These are phyloP conservation scores for Syncephalastrum monosporum DNA, from an alignment of 371 early-diverging fungal species.

Conservation along the genomic window DNA sequence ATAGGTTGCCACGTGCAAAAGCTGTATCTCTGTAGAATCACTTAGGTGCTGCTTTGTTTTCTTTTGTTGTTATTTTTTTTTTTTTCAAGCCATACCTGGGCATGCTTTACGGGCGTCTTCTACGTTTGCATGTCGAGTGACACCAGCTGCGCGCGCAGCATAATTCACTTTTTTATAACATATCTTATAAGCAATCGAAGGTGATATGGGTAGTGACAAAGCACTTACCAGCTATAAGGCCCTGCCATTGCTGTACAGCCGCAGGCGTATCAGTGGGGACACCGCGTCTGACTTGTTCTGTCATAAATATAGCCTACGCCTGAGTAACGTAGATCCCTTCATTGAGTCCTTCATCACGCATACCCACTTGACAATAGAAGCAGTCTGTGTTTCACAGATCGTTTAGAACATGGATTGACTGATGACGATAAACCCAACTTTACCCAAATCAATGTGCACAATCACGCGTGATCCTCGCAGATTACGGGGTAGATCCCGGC, in stretches of 20 bases:
- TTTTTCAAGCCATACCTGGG: slow-evolving; percentile 43
- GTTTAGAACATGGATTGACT: background rate
- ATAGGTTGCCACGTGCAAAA: slow-evolving; percentile 89
- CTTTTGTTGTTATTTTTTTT: no score
- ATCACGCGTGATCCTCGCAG: slow-evolving; percentile 58
- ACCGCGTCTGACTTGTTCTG: slow-evolving; percentile 76
- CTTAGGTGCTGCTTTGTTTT: background rate
- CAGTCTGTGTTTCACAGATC: slow-evolving; percentile 50
- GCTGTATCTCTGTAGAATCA: slow-evolving; percentile 50
- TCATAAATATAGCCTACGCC: background rate
- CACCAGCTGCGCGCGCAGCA: slow-evolving; percentile 53
- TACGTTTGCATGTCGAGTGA: slow-evolving; percentile 45
- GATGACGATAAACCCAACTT: background rate
- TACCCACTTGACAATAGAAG: slow-evolving; percentile 80
- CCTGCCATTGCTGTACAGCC: slow-evolving; percentile 91
- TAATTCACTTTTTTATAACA: slow-evolving; percentile 48
- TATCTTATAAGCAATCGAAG: background rate
- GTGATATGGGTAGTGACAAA: background rate
- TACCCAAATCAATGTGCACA: slow-evolving; percentile 63
- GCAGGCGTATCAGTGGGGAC: slow-evolving; percentile 68
- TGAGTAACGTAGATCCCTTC: background rate
- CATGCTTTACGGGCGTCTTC: slow-evolving; percentile 65
- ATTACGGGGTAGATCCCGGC: slow-evolving; percentile 35
- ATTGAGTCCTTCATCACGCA: slow-evolving; percentile 13
- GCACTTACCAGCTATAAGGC: slow-evolving; percentile 77